Evolutionary conservation across 1,284 basidiomycete genomes (phyloP).

Genomic region (Caloboletus firmus): DNA sequence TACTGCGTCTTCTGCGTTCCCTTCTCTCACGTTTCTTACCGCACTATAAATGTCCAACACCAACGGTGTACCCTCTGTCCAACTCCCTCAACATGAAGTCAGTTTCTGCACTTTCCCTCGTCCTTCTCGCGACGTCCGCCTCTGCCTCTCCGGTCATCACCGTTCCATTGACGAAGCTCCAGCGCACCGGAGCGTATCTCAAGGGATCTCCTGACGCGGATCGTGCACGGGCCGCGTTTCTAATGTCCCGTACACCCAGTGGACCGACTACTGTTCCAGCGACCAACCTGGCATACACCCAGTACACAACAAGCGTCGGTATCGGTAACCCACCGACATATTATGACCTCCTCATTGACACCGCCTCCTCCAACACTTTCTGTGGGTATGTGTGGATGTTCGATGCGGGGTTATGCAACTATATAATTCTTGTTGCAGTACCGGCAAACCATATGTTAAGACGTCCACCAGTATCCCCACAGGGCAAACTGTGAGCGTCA

Average conservation of each 20-base stretch:
- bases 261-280: conserved; percentile 15
- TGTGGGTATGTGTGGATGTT: conserved; percentile 28
- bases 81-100: conserved; percentile 14
- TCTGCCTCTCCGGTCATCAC: conserved; percentile 11
- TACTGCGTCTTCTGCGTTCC: too few species aligned
- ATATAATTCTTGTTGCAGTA: conserved; percentile 11
- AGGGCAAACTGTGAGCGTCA: conserved; percentile 23
- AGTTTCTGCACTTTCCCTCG: conserved; percentile 6
- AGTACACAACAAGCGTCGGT: conserved; percentile 24
- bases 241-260: conserved; percentile 5
- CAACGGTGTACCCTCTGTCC: background rate
- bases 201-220: conserved; percentile 23
- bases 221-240: conserved; percentile 19
- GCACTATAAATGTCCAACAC: conserved; percentile 6
- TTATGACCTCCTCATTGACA: conserved; percentile 31
- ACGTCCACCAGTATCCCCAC: conserved; percentile 29
- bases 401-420: background rate
- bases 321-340: conserved; percentile 27
- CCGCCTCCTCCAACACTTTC: conserved; percentile 37
- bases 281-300: conserved; percentile 20
- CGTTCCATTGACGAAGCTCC: conserved; percentile 15
- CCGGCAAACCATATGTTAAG: conserved; percentile 15
- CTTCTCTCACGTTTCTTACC: background rate
- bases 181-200: conserved; percentile 15
- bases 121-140: conserved; percentile 15